phyloP scores from a whole-genome alignment of 345 rosid species.

The Gossypium anomalum region DNA sequence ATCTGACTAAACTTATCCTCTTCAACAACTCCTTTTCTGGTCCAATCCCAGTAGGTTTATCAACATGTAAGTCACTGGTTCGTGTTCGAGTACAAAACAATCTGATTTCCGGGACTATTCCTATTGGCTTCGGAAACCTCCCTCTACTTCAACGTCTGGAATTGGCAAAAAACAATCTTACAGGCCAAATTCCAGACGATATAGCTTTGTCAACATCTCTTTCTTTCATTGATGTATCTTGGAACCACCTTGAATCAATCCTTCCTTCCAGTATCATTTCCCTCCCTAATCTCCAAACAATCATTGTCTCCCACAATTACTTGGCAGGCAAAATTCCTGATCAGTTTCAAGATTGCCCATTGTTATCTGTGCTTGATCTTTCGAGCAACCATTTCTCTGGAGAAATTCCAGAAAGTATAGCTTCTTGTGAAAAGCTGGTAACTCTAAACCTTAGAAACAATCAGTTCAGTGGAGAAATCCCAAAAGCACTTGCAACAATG shows the following conservation, averaged over 20 bases:
- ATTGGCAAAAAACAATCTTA: constrained; percentile 69
- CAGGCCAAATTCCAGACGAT: constrained; percentile 71
- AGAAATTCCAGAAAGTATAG: constrained; percentile 55
- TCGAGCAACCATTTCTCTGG: constrained; percentile 73
- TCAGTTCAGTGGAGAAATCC: constrained; percentile 51
- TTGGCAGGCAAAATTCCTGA: constrained; percentile 60
- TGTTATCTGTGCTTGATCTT: constrained; percentile 70
- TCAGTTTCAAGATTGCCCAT: constrained; percentile 74
- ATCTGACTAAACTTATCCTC: constrained; percentile 77
- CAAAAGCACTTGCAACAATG: constrained; percentile 51
- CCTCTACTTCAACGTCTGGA: constrained; percentile 77
- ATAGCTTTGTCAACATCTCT: constrained; percentile 57
- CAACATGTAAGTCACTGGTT: constrained; percentile 55
- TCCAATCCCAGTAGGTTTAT: constrained; percentile 45
- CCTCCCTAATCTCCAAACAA: constrained; percentile 59
- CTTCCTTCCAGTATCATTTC: constrained; percentile 71
- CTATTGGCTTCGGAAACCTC: constrained; percentile 59
- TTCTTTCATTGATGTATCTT: constrained; percentile 76
- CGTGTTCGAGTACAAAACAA: constrained; percentile 77
- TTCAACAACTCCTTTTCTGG: constrained; percentile 74
- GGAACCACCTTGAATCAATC: constrained; percentile 55
- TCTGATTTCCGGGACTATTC: constrained; percentile 60
- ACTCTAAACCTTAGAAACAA: constrained; percentile 64
- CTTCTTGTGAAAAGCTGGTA: constrained; percentile 73
- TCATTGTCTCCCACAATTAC: constrained; percentile 70